Percentiles rank a stretch among this genome's conserved stretches.
Conservation (phyloP, 768 basidiomycete species). For the Sporobolomyces roseus region DNA sequence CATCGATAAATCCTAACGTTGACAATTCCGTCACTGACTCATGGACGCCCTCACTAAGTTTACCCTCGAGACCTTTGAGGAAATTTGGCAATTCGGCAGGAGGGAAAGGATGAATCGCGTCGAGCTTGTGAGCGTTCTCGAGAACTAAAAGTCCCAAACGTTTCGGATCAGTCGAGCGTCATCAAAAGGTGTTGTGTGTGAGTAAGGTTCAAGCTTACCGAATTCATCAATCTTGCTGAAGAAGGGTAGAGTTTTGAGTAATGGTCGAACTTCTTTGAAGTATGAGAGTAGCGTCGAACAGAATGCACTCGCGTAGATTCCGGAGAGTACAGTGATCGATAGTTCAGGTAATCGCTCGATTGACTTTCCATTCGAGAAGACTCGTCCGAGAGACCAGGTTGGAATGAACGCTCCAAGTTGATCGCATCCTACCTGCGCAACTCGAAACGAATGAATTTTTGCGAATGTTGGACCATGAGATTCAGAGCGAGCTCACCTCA, state of each 20-base stretch:
- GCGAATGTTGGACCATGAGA: no score
- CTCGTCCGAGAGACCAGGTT: constrained; percentile 47
- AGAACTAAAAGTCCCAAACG: constrained; percentile 18
- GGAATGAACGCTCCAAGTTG: constrained; percentile 47
- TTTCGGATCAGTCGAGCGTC: background rate
- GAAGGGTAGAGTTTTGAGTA: constrained; percentile 42
- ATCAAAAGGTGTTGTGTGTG: no score
- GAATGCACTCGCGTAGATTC: constrained; percentile 48
- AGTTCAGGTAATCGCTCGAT: constrained; percentile 46
- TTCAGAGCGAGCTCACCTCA: constrained; percentile 43
- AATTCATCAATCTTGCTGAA: constrained; percentile 30
- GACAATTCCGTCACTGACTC: constrained; percentile 40
- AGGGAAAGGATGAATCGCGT: constrained; percentile 46
- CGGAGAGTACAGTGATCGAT: constrained; percentile 46
- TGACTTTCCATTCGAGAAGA: constrained; percentile 45
- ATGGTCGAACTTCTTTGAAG: constrained; percentile 46
- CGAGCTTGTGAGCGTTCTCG: constrained; percentile 42
- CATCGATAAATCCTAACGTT: constrained; percentile 48
- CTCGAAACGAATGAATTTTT: background rate
- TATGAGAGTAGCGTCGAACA: constrained; percentile 45
- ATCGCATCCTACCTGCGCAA: constrained; percentile 19
- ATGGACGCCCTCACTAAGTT: constrained; percentile 39
- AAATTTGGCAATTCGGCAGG: constrained; percentile 48
- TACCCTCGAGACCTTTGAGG: constrained; percentile 43
- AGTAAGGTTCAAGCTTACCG: constrained; percentile 7